Base-by-base conservation (phyloP, 208 protist genomes). In the Leishmania arabica region DNA sequence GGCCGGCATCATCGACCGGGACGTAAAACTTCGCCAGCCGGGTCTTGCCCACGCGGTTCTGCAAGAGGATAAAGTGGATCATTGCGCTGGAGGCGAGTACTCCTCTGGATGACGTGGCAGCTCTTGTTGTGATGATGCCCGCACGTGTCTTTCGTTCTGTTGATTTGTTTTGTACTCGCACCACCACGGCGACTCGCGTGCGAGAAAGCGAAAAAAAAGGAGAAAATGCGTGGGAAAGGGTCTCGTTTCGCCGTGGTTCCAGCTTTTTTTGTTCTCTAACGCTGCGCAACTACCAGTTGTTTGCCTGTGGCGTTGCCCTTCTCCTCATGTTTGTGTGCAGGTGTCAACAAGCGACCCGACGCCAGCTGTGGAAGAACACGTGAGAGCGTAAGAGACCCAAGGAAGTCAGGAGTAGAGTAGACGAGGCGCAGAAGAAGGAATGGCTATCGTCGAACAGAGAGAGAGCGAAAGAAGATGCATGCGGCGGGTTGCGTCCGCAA, bases 11-110 rank as follows among this genome's bases (percentile, higher is more conserved):
- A 6, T 98, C 94, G 47, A 96, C 98, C 3, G 98, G 87, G 31
- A 91, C 86, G 84, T 99, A 99, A 91, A 99, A 99, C 89, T 99
- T 99, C 27, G 97, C 91, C 4, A 99, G 89, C 49, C 99, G 95
- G 17, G 99, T 99, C 81, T 99, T 99, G 62, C 99, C 99, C 82
- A 98, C 97, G 31, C 98, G 89, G 85, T 99, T 99, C 89, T 99
- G 98, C 4, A 99, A 85, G 11, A 99, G 89, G 27, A 99, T 93
- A 81, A 99, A 99, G 66, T 99, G 94, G 68, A 99, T 99, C 99
- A 97, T 98, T 49, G 51, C 49, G 27, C 72, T 62, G 49, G 24
- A 75, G 19, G 27, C 31, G n/a, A 51, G 42, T 17, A 51, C 69
- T 37, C 69, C 21, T 7, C 69, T 34, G 19, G 69, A 17, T 73